A percentile compares a stretch with the other conserved stretches of the same genome.
Evolutionary conservation across 2,329 filamentous ascomycete species (phyloP).

Genomic region (Aspergillus sergii): DNA sequence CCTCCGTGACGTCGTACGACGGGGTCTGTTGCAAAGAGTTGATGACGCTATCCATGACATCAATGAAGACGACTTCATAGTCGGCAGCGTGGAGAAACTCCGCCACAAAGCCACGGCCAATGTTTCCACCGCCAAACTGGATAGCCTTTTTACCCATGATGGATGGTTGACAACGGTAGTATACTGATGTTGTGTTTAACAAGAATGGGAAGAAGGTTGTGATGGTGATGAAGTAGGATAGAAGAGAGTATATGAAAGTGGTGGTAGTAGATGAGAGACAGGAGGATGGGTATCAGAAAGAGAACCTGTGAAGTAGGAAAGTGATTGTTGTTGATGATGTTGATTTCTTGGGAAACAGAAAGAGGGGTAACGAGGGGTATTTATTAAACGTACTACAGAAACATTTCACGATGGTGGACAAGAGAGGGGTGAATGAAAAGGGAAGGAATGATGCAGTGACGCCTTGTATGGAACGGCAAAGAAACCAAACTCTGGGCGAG

Average conservation of each 20-base stretch:
- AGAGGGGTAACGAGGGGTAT: conserved; percentile 18
- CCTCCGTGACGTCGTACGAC: conserved; percentile 90
- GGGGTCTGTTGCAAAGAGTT: conserved; percentile 72
- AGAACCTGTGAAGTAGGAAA: neutral
- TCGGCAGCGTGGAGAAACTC: conserved; percentile 93
- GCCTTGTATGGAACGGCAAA: conserved; percentile 1
- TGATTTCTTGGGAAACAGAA: neutral
- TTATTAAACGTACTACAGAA: conserved; percentile 11
- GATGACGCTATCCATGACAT: conserved; percentile 85
- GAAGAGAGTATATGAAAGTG: neutral
- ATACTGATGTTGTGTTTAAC: neutral
- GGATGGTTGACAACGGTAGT: conserved; percentile 4
- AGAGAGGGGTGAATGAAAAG: conserved; percentile 6
- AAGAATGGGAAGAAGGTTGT: neutral
- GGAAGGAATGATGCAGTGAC: conserved; percentile 7
- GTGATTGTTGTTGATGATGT: neutral
- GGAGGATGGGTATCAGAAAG: neutral
- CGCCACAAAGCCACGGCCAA: conserved; percentile 83
- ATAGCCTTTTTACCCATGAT: conserved; percentile 67
- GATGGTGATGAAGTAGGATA: conserved; percentile 6
- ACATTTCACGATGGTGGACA: neutral
- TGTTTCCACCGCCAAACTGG: conserved; percentile 86
- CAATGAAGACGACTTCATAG: conserved; percentile 94
- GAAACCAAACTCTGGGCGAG: neutral
- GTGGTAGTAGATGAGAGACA: neutral